Conservation (phyloP, 169 alveolate species). For the Eimeria sp. region DNA sequence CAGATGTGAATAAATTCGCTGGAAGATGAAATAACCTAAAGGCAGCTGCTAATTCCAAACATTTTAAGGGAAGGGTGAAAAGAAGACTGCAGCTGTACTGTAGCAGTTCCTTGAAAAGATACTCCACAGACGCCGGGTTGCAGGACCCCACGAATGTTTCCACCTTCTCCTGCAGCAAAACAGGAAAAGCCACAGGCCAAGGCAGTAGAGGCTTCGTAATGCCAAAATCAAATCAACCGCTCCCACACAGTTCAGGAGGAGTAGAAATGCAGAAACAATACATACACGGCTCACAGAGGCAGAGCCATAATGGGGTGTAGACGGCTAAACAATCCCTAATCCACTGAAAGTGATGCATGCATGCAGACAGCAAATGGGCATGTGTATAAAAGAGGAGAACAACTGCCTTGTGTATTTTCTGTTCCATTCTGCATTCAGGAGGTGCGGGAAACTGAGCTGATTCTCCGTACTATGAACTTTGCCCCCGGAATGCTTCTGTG, state of each 20-base stretch:
- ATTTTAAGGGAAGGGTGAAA: neutral
- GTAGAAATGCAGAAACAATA: neutral
- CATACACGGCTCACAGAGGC: too few species aligned
- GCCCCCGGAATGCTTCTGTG: constrained; percentile 53
- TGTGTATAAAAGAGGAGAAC: neutral
- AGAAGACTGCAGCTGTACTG: constrained; percentile 1
- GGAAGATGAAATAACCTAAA: neutral
- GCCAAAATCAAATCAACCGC: neutral
- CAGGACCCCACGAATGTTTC: constrained; percentile 55
- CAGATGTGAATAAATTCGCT: neutral
- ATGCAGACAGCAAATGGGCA: neutral
- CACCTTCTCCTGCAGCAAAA: constrained; percentile 41
- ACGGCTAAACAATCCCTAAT: neutral
- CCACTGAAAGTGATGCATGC: neutral
- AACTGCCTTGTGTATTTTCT: neutral
- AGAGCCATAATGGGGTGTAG: neutral
- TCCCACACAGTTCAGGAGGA: neutral
- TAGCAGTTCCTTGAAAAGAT: constrained; percentile 31
- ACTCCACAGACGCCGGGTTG: constrained; percentile 32
- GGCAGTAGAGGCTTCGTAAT: neutral
- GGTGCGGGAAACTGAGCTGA: neutral
- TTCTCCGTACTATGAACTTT: constrained; percentile 31
- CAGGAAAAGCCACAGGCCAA: too few species aligned
- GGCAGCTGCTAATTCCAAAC: neutral
- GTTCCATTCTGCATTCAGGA: neutral